These are phyloP conservation scores for Thymus mandschuricus DNA, from an alignment of 257 asterid species.

Conservation along the genomic window DNA sequence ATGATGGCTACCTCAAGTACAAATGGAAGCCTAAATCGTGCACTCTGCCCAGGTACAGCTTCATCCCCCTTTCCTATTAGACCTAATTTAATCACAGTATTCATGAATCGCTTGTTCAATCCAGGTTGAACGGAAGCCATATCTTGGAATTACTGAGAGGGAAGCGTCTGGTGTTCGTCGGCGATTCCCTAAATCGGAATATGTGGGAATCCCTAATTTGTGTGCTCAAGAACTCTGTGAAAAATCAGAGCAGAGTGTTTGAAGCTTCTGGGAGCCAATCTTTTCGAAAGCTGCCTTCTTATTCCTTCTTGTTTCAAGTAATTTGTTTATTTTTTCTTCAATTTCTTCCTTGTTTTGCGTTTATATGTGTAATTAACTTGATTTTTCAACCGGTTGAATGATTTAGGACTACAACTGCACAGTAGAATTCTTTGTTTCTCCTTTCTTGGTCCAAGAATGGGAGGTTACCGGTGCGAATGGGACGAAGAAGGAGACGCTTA, in stretches of 20 bases:
- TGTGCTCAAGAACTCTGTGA: constrained; percentile 60
- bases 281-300: constrained; percentile 63
- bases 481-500: constrained; percentile 68
- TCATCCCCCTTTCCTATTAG: background rate
- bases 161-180: constrained; percentile 64
- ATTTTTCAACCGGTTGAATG: background rate
- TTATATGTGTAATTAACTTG: background rate
- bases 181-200: constrained; percentile 76
- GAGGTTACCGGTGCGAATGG: constrained; percentile 48
- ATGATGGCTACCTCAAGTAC: constrained; percentile 53
- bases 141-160: constrained; percentile 77
- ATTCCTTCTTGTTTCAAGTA: constrained; percentile 66
- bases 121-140: constrained; percentile 62
- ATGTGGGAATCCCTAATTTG: constrained; percentile 92
- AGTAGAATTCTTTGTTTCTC: constrained; percentile 72
- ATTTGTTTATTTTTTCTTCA: background rate
- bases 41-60: constrained; percentile 69
- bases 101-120: background rate
- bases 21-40: constrained; percentile 94
- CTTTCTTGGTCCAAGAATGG: constrained; percentile 81
- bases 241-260: constrained; percentile 59
- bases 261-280: constrained; percentile 62
- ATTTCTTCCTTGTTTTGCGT: background rate
- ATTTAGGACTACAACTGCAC: constrained; percentile 64
- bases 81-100: too few relatives aligned